Percentiles rank a stretch among this genome's conserved stretches.
These are phyloP conservation scores for Daphne laureola DNA, from an alignment of 441 rosid genomes.

Conservation along the genomic window DNA sequence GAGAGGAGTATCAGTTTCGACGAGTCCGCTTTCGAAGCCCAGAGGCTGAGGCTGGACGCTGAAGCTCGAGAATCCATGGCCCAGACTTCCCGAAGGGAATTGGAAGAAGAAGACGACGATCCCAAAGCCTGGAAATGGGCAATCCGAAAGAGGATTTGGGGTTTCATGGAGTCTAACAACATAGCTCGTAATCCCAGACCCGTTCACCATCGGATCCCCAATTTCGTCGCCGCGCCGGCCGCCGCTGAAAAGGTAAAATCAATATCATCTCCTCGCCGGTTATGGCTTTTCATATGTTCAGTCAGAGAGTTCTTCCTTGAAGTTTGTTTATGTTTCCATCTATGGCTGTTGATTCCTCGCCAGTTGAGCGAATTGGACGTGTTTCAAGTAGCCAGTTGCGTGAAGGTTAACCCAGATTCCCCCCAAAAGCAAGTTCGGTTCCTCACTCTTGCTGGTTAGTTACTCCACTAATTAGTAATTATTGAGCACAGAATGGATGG, in stretches of 20 bases:
- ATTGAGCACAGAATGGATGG: too few species aligned
- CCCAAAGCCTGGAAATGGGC: slow-evolving; percentile 95
- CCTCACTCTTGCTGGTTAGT: slow-evolving; percentile 55
- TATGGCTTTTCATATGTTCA: slow-evolving; percentile 3
- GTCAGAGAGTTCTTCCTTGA: not conserved
- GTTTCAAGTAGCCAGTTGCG: slow-evolving; percentile 38
- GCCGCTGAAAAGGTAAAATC: slow-evolving; percentile 54
- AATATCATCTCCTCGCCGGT: not conserved
- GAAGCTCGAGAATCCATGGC: slow-evolving; percentile 65
- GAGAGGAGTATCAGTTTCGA: slow-evolving; percentile 29
- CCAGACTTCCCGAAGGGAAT: slow-evolving; percentile 41
- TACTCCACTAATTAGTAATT: too few species aligned
- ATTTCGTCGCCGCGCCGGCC: slow-evolving; percentile 61
- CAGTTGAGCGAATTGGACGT: slow-evolving; percentile 40
- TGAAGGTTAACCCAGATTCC: slow-evolving; percentile 66
- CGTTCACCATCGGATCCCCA: slow-evolving; percentile 88
- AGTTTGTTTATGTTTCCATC: not conserved
- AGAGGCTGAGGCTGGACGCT: slow-evolving; percentile 61
- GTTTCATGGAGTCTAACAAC: slow-evolving; percentile 68
- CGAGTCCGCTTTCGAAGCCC: slow-evolving; percentile 52
- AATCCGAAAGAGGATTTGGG: slow-evolving; percentile 76
- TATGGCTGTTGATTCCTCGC: slow-evolving; percentile 1
- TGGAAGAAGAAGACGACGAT: too few species aligned
- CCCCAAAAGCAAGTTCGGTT: slow-evolving; percentile 75
- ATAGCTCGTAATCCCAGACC: slow-evolving; percentile 77